Percentiles rank a stretch among this genome's conserved stretches.
Conservation (phyloP, 192 early-diverging fungal genomes). For the Nowakowskiella sp. region DNA sequence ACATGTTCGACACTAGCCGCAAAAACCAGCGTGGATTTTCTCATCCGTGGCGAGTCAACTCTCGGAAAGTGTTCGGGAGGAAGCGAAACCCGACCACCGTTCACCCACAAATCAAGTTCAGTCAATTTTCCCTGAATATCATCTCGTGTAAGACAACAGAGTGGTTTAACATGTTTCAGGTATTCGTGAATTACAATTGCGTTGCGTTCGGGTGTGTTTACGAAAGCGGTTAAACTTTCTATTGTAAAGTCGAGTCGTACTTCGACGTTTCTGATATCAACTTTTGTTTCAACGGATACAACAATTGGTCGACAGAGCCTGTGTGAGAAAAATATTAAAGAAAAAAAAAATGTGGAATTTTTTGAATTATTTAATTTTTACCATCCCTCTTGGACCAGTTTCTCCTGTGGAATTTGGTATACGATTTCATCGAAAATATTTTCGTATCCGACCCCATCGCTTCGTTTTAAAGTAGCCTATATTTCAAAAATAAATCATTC, state of each 20-base stretch:
- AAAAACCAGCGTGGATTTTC: constrained; percentile 76
- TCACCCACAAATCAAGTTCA: too few relatives aligned
- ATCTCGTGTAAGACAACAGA: too few relatives aligned
- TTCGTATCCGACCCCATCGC: constrained; percentile 66
- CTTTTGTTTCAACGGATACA: constrained; percentile 3
- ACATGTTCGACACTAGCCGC: constrained; percentile 79
- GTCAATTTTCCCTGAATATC: too few relatives aligned
- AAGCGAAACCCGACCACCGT: too few relatives aligned
- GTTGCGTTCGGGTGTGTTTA: constrained; percentile 56
- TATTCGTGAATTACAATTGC: constrained; percentile 57
- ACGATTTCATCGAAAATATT: constrained; percentile 70
- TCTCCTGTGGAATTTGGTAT: constrained; percentile 61
- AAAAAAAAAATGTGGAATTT: constrained; percentile 1
- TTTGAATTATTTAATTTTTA: constrained; percentile 12
- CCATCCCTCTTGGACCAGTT: constrained; percentile 82
- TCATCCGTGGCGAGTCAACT: not conserved
- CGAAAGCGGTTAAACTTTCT: constrained; percentile 21
- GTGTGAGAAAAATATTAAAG: constrained; percentile 1
- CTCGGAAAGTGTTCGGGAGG: not conserved
- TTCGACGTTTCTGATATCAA: too few relatives aligned
- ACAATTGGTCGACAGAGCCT: constrained; percentile 13
- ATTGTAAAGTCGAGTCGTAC: not conserved
- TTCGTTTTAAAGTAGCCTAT: constrained; percentile 68
- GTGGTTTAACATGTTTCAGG: constrained; percentile 40
- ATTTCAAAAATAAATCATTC: too few relatives aligned